phyloP scores from a whole-genome alignment of 805 yeast genomes.

The Yamadazyma takamatsuzukensis region DNA sequence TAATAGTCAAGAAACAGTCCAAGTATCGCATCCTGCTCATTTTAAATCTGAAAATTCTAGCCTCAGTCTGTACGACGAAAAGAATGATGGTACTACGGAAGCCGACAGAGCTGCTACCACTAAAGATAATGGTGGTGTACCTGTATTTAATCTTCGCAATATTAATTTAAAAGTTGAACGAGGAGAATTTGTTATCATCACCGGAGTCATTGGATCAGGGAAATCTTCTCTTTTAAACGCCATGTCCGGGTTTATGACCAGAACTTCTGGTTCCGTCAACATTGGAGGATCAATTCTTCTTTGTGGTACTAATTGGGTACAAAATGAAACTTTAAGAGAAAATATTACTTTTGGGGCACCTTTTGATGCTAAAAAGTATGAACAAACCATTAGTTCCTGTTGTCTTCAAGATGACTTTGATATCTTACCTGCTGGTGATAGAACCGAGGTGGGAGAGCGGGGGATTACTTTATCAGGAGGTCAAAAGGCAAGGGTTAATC shows the following conservation, averaged over 20 bases:
- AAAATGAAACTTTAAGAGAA: conserved; percentile 28
- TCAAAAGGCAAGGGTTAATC: conserved; percentile 32
- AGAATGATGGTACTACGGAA: too few relatives aligned
- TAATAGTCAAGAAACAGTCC: too few relatives aligned
- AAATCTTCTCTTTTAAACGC: conserved; percentile 35
- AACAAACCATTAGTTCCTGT: conserved; percentile 23
- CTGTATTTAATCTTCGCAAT: too few relatives aligned
- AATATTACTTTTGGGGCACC: conserved; percentile 27
- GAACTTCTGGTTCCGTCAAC: conserved; percentile 23
- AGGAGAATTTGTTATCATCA: conserved; percentile 33
- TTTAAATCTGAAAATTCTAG: background rate
- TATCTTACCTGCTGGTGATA: conserved; percentile 29
- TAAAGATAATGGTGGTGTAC: too few relatives aligned
- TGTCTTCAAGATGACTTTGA: conserved; percentile 26
- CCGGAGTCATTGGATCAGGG: conserved; percentile 37
- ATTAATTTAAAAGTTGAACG: conserved; percentile 21
- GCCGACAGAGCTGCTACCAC: too few relatives aligned
- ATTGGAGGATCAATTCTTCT: conserved; percentile 25
- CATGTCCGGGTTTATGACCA: conserved; percentile 35
- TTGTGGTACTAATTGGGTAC: conserved; percentile 34
- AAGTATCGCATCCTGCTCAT: background rate
- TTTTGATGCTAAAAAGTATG: conserved; percentile 20
- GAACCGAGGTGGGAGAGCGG: conserved; percentile 34
- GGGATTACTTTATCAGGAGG: conserved; percentile 39
- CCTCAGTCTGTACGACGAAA: too few relatives aligned